Conservation (phyloP, 192 early-diverging fungal genomes). For the Coemansia asiatica region DNA sequence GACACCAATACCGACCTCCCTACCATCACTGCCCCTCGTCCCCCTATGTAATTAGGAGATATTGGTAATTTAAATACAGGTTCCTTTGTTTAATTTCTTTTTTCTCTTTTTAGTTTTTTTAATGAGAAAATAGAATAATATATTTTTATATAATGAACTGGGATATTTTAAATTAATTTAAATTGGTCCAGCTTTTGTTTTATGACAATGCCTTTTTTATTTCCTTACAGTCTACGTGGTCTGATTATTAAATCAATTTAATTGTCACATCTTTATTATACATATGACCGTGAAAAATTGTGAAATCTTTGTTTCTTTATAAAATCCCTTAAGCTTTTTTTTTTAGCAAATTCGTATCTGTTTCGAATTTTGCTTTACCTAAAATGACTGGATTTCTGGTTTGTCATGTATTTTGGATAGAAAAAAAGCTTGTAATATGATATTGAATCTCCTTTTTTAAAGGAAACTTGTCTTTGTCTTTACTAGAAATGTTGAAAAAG, state of each 20-base stretch:
- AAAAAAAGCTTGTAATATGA: too few relatives aligned
- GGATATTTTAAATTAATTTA: neutral
- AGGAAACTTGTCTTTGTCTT: too few relatives aligned
- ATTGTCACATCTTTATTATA: too few relatives aligned
- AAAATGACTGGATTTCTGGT: too few relatives aligned
- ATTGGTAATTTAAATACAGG: neutral
- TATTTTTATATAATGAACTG: neutral
- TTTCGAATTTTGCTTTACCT: neutral
- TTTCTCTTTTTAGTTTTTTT: neutral
- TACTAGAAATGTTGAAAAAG: too few relatives aligned
- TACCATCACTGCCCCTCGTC: conserved; percentile 14
- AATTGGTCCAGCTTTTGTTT: neutral
- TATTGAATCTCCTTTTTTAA: too few relatives aligned
- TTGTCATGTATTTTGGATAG: too few relatives aligned
- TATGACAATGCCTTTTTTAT: neutral
- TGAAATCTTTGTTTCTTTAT: neutral
- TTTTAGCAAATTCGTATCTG: neutral
- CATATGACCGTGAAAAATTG: too few relatives aligned
- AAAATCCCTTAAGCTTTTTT: neutral
- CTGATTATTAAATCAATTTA: too few relatives aligned
- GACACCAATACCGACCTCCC: conserved; percentile 6
- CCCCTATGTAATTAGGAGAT: neutral
- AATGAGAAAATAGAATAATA: neutral
- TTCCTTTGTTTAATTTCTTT: neutral
- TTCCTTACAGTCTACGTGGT: too few relatives aligned